These are phyloP conservation scores for Paramecium bursaria DNA, from an alignment of 73 alveolate genomes.

Conservation along the genomic window DNA sequence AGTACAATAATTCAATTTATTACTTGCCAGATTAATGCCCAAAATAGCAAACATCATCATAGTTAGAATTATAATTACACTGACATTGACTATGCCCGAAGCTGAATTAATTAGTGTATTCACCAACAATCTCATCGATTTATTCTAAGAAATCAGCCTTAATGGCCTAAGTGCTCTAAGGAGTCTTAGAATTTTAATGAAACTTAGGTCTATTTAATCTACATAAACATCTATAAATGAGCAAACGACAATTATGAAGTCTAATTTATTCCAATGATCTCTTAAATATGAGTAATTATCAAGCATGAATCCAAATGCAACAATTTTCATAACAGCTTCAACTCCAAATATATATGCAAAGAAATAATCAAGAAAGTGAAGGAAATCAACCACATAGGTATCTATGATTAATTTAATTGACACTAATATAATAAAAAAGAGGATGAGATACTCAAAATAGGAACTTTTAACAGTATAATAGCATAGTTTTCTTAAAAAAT, in stretches of 20 bases:
- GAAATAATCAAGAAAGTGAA: constrained; percentile 48
- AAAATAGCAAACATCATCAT: constrained; percentile 63
- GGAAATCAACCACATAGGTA: constrained; percentile 78
- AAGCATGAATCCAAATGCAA: constrained; percentile 81
- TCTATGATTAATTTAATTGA: constrained; percentile 88
- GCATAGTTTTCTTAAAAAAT: constrained; percentile 83
- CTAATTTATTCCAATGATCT: constrained; percentile 76
- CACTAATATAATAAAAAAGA: constrained; percentile 83
- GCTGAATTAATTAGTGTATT: constrained; percentile 90
- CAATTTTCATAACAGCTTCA: constrained; percentile 75
- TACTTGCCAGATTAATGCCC: constrained; percentile 55
- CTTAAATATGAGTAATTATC: constrained; percentile 81
- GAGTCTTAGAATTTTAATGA: constrained; percentile 86
- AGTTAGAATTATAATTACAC: constrained; percentile 82
- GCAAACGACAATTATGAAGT: constrained; percentile 69
- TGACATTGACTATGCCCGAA: constrained; percentile 84
- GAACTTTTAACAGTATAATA: constrained; percentile 75
- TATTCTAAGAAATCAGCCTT: constrained; percentile 90
- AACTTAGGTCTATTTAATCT: constrained; percentile 67
- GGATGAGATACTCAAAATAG: constrained; percentile 83
- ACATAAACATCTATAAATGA: constrained; percentile 65
- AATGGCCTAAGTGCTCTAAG: constrained; percentile 94
- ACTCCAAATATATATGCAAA: constrained; percentile 64
- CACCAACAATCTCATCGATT: constrained; percentile 86
- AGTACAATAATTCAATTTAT: constrained; percentile 58